Base-by-base conservation (phyloP, 345 rosid species). In the Combretum micranthum region DNA sequence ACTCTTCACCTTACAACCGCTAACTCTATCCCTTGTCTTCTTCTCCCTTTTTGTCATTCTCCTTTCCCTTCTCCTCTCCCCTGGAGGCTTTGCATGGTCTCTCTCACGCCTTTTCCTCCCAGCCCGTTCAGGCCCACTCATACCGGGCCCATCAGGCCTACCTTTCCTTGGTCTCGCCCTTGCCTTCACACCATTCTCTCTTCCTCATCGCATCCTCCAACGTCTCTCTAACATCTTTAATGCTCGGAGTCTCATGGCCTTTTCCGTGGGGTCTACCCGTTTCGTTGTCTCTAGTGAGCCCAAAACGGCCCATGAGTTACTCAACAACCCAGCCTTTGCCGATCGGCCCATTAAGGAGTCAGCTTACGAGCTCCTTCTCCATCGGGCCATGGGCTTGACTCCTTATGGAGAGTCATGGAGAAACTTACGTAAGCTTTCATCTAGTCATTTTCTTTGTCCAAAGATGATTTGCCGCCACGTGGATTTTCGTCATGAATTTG, bases 71-170 rank as follows among this genome's bases (percentile, higher is more conserved):
- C 4, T 44, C 49, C 47, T 51, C 21, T 16, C 32, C 26, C 64
- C 50, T 39, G 64, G 64, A 9, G 64, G 64, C 48, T 42, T 52
- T 42, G 64, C 64, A 4, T 61, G 64, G 64, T 55, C 56, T 17
- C 50, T 39, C 49, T 52, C 21, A 14, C 55, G 64, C 53, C 18
- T 32, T 32, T 32, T 16, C 39, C 50, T 16, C 47, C 17, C 3
- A 48, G 37, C 57, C 50, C 44, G 45, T 44, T 15, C 63, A 26
- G 25, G 12, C 54, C 53, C n/a, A 44, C 18, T 2, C 25, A 17
- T 44, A 13, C 11, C 21, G 7, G 53, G 53, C 5, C 53, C 53
- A 2, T 8, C 15, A 12, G 53, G 53, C 12, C 53, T 50, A 12
- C 26, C 26, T 5, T 13, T 20, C 22, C 20, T 50, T 26, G 53